A percentile compares a stretch with the other conserved stretches of the same genome.
Conservation (phyloP, 805 yeast genomes). For the Wickerhamiella brachini region DNA sequence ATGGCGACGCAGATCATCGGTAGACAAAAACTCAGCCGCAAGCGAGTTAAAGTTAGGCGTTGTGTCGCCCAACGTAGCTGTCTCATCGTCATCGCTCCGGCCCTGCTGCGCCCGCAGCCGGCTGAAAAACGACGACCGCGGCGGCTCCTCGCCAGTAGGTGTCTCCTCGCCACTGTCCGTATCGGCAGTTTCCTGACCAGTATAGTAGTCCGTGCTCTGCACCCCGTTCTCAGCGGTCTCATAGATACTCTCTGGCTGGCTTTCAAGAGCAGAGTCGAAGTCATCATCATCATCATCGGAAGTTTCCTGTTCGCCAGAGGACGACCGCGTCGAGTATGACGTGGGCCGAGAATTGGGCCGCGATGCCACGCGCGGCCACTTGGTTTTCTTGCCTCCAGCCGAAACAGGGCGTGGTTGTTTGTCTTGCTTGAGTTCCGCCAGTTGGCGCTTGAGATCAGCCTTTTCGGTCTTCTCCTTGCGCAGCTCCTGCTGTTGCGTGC, state of each 20-base stretch:
- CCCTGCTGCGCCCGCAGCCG: background rate
- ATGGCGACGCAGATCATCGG: conserved; percentile 14
- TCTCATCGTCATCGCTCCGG: background rate
- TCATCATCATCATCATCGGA: background rate
- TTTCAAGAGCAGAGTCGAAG: background rate
- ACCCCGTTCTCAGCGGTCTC: conserved; percentile 1
- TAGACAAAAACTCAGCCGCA: conserved; percentile 18
- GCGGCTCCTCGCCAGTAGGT: conserved; percentile 10
- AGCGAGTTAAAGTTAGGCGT: conserved; percentile 7
- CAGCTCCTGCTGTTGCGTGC: conserved; percentile 39
- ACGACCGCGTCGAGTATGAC: conserved; percentile 4
- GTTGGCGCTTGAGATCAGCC: conserved; percentile 18
- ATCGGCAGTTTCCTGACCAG: background rate
- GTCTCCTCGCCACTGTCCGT: conserved; percentile 3
- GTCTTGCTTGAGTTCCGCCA: conserved; percentile 7
- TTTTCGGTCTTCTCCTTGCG: conserved; percentile 33
- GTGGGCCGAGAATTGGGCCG: background rate
- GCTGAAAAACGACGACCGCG: conserved; percentile 3
- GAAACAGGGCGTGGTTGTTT: background rate
- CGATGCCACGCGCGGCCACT: background rate
- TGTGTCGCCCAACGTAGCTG: conserved; percentile 1
- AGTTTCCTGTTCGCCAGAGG: background rate
- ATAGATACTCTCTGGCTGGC: background rate
- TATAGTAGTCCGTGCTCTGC: conserved; percentile 5
- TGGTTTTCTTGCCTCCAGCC: background rate